Evolutionary conservation across 1,284 basidiomycete species (phyloP).

Genomic region (Leccinum solheimii): DNA sequence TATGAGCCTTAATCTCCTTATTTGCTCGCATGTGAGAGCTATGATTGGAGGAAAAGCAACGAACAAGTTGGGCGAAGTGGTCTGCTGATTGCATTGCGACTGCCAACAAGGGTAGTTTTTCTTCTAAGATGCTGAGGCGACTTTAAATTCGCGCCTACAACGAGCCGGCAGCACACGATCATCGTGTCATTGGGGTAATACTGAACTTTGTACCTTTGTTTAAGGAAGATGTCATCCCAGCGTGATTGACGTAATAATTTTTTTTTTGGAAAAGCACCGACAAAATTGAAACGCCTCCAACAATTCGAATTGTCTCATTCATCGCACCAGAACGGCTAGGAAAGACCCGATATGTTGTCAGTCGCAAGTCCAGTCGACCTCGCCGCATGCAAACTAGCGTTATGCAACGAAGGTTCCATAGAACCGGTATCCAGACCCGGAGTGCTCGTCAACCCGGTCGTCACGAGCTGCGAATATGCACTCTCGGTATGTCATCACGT

Average conservation of each 20-base stretch:
- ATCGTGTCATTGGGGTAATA: too few relatives aligned
- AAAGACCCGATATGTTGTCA: slow-evolving; percentile 21
- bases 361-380: slow-evolving; percentile 8
- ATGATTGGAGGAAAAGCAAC: too few relatives aligned
- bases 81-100: too few relatives aligned
- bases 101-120: too few relatives aligned
- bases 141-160: too few relatives aligned
- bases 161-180: too few relatives aligned
- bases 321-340: not conserved
- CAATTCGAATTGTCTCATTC: not conserved
- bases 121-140: too few relatives aligned
- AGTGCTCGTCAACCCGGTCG: slow-evolving; percentile 46
- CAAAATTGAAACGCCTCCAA: not conserved
- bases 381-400: not conserved
- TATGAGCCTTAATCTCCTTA: too few relatives aligned
- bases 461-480: slow-evolving; percentile 50
- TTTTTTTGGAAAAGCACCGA: not conserved
- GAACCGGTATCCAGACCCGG: not conserved
- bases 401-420: slow-evolving; percentile 1
- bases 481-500: slow-evolving; percentile 41
- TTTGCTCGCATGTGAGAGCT: too few relatives aligned
- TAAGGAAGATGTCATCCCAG: not conserved
- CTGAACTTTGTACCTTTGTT: not conserved
- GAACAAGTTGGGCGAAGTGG: too few relatives aligned
- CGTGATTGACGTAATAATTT: not conserved